These are phyloP conservation scores for Solanum verrucosum DNA, from an alignment of 257 asterid genomes.

Conservation along the genomic window DNA sequence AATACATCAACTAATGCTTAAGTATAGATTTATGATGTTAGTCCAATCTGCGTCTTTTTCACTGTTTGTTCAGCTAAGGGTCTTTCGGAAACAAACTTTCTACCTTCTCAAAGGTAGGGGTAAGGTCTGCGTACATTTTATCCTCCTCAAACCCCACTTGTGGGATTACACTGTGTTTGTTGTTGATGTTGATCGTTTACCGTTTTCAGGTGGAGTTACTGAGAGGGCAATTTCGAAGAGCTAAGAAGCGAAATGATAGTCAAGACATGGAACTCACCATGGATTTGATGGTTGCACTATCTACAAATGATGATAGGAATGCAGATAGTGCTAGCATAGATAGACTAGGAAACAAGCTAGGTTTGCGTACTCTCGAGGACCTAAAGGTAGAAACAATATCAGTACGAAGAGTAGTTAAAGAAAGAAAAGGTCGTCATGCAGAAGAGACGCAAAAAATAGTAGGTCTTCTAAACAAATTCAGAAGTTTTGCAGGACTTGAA, in stretches of 20 bases:
- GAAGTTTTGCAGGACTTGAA: slow-evolving; percentile 39
- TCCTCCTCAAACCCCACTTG: neutral
- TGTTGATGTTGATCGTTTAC: neutral
- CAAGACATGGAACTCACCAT: slow-evolving; percentile 89
- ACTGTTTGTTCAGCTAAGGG: neutral
- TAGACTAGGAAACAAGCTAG: slow-evolving; percentile 66
- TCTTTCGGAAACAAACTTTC: neutral
- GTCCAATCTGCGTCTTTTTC: neutral
- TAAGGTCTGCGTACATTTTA: neutral
- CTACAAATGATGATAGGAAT: slow-evolving; percentile 54
- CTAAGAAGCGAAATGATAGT: slow-evolving; percentile 44
- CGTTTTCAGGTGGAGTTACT: slow-evolving; percentile 45
- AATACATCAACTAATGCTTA: neutral
- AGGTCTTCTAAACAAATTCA: slow-evolving; percentile 50
- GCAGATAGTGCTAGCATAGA: slow-evolving; percentile 65
- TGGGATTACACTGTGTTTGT: neutral
- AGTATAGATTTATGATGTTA: neutral
- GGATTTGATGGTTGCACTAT: slow-evolving; percentile 76
- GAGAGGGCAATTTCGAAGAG: slow-evolving; percentile 43
- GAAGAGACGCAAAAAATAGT: slow-evolving; percentile 43
- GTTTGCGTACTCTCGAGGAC: slow-evolving; percentile 46
- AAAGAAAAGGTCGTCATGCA: slow-evolving; percentile 23
- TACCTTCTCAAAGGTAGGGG: neutral
- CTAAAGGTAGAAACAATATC: slow-evolving; percentile 52
- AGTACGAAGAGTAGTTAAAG: slow-evolving; percentile 39